Base-by-base conservation (phyloP, 192 early-diverging fungal genomes). In the Coemansia sp. region DNA sequence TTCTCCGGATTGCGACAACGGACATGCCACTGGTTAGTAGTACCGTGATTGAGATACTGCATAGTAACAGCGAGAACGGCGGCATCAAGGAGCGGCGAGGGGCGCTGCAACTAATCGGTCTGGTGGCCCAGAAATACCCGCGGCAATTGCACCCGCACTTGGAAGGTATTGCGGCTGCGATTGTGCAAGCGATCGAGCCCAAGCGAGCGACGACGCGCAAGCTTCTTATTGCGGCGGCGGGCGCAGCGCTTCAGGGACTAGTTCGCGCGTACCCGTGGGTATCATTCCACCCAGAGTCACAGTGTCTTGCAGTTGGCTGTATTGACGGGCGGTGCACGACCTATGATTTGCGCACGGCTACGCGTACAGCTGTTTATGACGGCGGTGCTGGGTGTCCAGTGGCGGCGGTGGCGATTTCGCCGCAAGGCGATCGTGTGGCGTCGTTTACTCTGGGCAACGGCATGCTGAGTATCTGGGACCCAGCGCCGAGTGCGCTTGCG, bases 301-400 rank as follows among this genome's bases (percentile, higher is more conserved):
- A 85, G 63, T 69, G 68, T 22, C 66, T 85, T 43, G 83, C 70
- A 2, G 72, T 80, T 31, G 83, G 83, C 1, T 68, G 69, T 31
- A 65, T 73, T 6, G 73, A 74, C 46, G 83, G 83, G 20, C 67
- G 66, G 6, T 80, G 83, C 38, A 76, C 75, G 24, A 71, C 75
- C 13, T 85, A 70, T 36, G 83, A 85, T 9, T 52, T 85, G 69
- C 78, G 83, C 57, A 77, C 83, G 20, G 74, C 69, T 6, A 80
- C 83, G 12, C 64, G 83, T 11, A 78, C 78, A 11, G 75, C 83
- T 2, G 72, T 80, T 1, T 72, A 71, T 41, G 83, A 71, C 38
- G 46, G 46, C 20, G 53, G 44, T 16, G 65, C 76, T 18, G 65
- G 44, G 43, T 33, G 63, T 36, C 74, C 71, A 13, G 83, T 85